Conservation (phyloP, 2,329 filamentous ascomycete genomes). For the Hansfordia pulvinata region DNA sequence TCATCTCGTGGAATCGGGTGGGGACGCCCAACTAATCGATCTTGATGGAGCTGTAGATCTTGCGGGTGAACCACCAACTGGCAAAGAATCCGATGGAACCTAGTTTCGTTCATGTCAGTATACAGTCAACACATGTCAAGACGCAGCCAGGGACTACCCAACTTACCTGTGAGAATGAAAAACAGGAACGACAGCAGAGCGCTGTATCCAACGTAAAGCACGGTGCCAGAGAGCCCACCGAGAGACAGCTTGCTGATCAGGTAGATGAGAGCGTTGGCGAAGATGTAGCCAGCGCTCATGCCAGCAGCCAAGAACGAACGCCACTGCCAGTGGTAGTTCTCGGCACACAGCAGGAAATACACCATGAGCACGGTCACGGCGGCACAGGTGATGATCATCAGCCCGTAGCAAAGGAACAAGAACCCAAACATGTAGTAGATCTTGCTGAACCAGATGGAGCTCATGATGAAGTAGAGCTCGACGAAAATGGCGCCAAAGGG, state of each 20-base stretch:
- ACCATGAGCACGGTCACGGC: slow-evolving; percentile 88
- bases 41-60: slow-evolving; percentile 96
- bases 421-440: slow-evolving; percentile 99
- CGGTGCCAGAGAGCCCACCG: slow-evolving; percentile 69
- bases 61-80: slow-evolving; percentile 85
- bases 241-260: slow-evolving; percentile 77
- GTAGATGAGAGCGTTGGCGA: slow-evolving; percentile 81
- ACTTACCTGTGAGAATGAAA: slow-evolving; percentile 85
- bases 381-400: slow-evolving; percentile 93
- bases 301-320: slow-evolving; percentile 84
- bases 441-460: slow-evolving; percentile 94
- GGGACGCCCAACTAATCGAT: too few species aligned
- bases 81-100: slow-evolving; percentile 93
- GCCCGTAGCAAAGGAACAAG: slow-evolving; percentile 89
- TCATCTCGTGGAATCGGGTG: too few species aligned
- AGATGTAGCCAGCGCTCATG: slow-evolving; percentile 83
- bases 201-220: slow-evolving; percentile 90
- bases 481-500: slow-evolving; percentile 97
- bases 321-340: slow-evolving; percentile 99
- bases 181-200: slow-evolving; percentile 80
- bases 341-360: slow-evolving; percentile 88
- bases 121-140: too few species aligned
- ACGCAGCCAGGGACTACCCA: slow-evolving; percentile 10
- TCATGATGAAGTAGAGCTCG: slow-evolving; percentile 99
- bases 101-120: too few species aligned